Evolutionary conservation across 2,329 filamentous ascomycete genomes (phyloP).

Genomic region (Dactylella cylindrospora): DNA sequence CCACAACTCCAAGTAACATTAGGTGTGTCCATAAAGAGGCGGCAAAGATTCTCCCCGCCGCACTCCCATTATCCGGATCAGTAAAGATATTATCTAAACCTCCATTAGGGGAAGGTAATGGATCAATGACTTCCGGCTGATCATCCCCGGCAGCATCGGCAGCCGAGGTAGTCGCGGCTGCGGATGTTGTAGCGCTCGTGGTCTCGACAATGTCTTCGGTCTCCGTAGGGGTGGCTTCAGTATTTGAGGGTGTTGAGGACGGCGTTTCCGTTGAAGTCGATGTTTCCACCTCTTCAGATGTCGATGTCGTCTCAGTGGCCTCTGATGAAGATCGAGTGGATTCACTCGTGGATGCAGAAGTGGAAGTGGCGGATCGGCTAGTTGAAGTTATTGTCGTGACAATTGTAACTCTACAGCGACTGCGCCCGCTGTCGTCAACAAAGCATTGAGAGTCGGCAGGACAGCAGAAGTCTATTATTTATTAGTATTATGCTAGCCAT

Average conservation of each 20-base stretch:
- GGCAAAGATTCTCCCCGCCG: background rate
- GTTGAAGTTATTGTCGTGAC: slow-evolving; percentile 37
- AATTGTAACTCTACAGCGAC: slow-evolving; percentile 32
- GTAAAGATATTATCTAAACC: slow-evolving; percentile 37
- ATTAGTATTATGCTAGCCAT: too few relatives aligned
- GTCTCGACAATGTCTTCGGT: background rate
- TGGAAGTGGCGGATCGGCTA: too few relatives aligned
- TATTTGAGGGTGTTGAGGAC: slow-evolving; percentile 5
- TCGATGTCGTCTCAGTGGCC: too few relatives aligned
- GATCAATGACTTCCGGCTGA: slow-evolving; percentile 1
- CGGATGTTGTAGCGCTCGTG: background rate
- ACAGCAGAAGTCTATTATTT: slow-evolving; percentile 31
- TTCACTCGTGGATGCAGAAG: too few relatives aligned
- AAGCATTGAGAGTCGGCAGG: slow-evolving; percentile 29
- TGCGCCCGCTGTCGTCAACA: slow-evolving; percentile 24
- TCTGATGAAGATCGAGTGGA: too few relatives aligned
- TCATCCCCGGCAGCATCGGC: background rate
- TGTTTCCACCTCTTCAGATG: too few relatives aligned
- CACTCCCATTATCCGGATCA: slow-evolving; percentile 1
- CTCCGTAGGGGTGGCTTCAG: background rate
- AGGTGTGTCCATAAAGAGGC: background rate
- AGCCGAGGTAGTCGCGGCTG: slow-evolving; percentile 3
- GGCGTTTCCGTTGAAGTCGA: slow-evolving; percentile 6
- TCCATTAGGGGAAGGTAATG: slow-evolving; percentile 35
- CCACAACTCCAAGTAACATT: slow-evolving; percentile 14